Evolutionary conservation across 2,329 filamentous ascomycete genomes (phyloP).

Genomic region (Penicillium sp.): DNA sequence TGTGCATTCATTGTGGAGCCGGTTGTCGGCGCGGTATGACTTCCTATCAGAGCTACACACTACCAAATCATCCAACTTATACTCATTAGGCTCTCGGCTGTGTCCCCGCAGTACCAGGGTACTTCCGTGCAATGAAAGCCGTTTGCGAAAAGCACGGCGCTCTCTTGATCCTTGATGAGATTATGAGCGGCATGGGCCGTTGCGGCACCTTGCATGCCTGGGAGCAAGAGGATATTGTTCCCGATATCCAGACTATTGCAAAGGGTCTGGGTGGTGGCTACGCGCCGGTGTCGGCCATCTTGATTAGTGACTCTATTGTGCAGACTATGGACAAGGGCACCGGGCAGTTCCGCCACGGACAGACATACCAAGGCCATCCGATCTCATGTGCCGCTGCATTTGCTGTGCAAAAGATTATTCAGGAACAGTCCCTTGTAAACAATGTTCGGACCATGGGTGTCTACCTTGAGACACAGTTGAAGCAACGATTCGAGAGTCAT

Average conservation of each 20-base stretch:
- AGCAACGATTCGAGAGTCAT: slow-evolving; percentile 43
- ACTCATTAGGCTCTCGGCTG: slow-evolving; percentile 61
- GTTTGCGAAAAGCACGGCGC: slow-evolving; percentile 70
- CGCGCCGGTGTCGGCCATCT: slow-evolving; percentile 53
- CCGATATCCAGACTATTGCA: slow-evolving; percentile 59
- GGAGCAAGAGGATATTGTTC: slow-evolving; percentile 57
- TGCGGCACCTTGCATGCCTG: slow-evolving; percentile 59
- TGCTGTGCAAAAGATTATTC: slow-evolving; percentile 60
- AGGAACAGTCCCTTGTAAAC: slow-evolving; percentile 55
- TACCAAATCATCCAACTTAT: neutral
- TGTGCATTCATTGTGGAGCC: slow-evolving; percentile 73
- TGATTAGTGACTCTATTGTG: slow-evolving; percentile 51
- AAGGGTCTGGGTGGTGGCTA: slow-evolving; percentile 60
- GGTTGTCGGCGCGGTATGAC: slow-evolving; percentile 64
- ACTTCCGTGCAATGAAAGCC: slow-evolving; percentile 64
- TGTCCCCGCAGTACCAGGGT: slow-evolving; percentile 63
- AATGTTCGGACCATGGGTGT: slow-evolving; percentile 58
- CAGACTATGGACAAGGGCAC: slow-evolving; percentile 49
- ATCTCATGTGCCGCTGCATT: slow-evolving; percentile 57
- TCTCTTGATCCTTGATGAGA: slow-evolving; percentile 74
- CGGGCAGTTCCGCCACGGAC: slow-evolving; percentile 55
- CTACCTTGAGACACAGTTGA: slow-evolving; percentile 43
- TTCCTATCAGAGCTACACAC: neutral
- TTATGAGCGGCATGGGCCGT: slow-evolving; percentile 65
- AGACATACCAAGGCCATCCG: slow-evolving; percentile 61